phyloP scores from a whole-genome alignment of 169 alveolate species.

The Eimeria acervulina region DNA sequence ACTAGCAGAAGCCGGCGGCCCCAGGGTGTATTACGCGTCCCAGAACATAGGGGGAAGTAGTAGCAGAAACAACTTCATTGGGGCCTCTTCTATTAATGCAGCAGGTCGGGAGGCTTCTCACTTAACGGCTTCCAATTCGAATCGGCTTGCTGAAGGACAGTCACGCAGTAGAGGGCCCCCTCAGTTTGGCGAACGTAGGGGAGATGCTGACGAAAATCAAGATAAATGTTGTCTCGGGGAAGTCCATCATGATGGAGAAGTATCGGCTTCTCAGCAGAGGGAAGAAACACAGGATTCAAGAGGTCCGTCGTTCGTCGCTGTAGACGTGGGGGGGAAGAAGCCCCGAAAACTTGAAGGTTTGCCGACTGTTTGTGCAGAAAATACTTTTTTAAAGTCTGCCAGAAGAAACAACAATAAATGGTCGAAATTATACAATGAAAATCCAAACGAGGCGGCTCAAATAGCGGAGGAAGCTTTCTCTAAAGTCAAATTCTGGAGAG shows the following conservation, averaged over 20 bases:
- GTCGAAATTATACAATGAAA: neutral
- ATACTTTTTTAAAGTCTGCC: neutral
- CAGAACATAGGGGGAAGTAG: neutral
- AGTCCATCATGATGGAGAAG: neutral
- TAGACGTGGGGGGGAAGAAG: neutral
- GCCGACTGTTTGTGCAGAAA: neutral
- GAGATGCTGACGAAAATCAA: neutral
- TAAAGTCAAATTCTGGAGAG: conserved; percentile 35
- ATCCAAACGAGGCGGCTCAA: neutral
- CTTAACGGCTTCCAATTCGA: neutral
- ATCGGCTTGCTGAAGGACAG: neutral
- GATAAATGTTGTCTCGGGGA: neutral
- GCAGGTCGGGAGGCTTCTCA: conserved; percentile 1
- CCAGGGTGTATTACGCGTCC: neutral
- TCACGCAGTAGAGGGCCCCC: neutral
- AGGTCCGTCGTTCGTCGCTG: neutral
- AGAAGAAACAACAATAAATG: neutral
- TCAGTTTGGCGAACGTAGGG: neutral
- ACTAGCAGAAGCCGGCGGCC: conserved; percentile 6
- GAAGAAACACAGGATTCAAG: neutral
- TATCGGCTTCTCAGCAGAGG: neutral
- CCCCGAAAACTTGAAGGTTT: neutral
- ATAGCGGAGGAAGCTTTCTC: conserved; percentile 42
- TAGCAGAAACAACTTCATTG: neutral
- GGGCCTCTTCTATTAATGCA: neutral